These are phyloP conservation scores for Nicotiana knightiana DNA, from an alignment of 257 asterid species.

Conservation along the genomic window DNA sequence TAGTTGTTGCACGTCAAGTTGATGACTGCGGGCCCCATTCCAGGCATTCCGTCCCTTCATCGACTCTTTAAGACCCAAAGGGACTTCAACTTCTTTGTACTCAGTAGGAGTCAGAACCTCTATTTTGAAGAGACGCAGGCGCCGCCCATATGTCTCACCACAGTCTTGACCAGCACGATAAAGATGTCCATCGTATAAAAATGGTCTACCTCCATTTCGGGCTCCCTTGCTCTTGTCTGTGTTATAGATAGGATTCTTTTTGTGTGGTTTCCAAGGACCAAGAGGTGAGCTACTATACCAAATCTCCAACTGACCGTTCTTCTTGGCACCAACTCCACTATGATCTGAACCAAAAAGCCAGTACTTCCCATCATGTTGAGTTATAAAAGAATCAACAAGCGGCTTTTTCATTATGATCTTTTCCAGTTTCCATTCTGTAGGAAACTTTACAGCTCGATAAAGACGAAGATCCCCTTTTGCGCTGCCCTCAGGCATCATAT, in stretches of 20 bases:
- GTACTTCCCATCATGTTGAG: slow-evolving; percentile 63
- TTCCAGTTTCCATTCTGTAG: slow-evolving; percentile 71
- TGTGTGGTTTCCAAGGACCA: slow-evolving; percentile 94
- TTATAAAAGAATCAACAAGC: slow-evolving; percentile 68
- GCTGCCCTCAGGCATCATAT: slow-evolving; percentile 96
- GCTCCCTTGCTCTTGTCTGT: slow-evolving; percentile 74
- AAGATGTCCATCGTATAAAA: slow-evolving; percentile 52
- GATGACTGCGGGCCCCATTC: slow-evolving; percentile 91
- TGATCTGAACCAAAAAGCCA: slow-evolving; percentile 96
- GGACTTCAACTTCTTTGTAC: slow-evolving; percentile 77
- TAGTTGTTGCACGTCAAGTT: slow-evolving; percentile 81
- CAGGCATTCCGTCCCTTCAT: slow-evolving; percentile 74
- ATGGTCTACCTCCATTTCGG: slow-evolving; percentile 95
- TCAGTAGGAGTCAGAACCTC: slow-evolving; percentile 52
- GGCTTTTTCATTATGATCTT: slow-evolving; percentile 61
- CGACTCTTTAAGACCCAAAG: slow-evolving; percentile 45
- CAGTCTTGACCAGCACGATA: slow-evolving; percentile 92
- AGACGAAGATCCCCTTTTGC: slow-evolving; percentile 91
- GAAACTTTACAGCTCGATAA: slow-evolving; percentile 74
- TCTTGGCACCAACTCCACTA: slow-evolving; percentile 60
- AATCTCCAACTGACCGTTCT: slow-evolving; percentile 84
- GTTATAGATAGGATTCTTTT: slow-evolving; percentile 74
- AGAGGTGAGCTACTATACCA: slow-evolving; percentile 77
- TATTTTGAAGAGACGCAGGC: slow-evolving; percentile 57
- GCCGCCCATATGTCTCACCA: slow-evolving; percentile 72